Conservation (phyloP, 2,329 filamentous ascomycete genomes). For the Fusarium agapanthi region DNA sequence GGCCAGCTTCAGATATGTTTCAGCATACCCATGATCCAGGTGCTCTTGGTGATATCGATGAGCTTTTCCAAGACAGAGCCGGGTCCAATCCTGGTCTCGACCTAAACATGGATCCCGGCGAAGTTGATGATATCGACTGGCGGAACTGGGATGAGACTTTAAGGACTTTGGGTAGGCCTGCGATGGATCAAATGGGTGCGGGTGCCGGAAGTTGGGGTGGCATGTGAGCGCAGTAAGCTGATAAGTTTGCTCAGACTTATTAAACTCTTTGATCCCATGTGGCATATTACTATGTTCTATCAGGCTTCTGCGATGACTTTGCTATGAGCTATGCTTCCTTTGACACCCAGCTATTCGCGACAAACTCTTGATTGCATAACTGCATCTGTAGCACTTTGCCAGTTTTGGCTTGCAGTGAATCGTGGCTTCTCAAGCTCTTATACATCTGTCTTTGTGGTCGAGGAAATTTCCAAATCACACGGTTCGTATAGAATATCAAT, state of each 20-base stretch:
- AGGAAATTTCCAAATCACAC: not conserved
- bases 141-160: conserved; percentile 31
- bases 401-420: not conserved
- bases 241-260: not conserved
- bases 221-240: conserved; percentile 8
- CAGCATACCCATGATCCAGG: not conserved
- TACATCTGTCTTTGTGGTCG: not conserved
- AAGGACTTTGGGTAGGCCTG: not conserved
- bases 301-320: not conserved
- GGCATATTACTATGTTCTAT: not conserved
- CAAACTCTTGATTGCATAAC: not conserved
- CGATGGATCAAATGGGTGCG: not conserved
- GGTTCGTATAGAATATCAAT: not conserved
- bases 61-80: conserved; percentile 2
- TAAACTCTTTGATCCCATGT: not conserved
- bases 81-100: not conserved
- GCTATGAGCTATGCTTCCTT: not conserved
- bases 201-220: conserved; percentile 31
- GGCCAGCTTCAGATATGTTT: conserved; percentile 14
- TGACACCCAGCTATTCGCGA: not conserved
- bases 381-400: not conserved
- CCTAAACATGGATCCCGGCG: conserved; percentile 22
- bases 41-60: not conserved
- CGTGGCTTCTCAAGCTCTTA: not conserved
- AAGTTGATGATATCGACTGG: conserved; percentile 34